Evolutionary conservation across 2,329 filamentous ascomycete genomes (phyloP), one percentile per base, ranked within the genome.

Genomic region (Westerdykella aurantiaca): DNA sequence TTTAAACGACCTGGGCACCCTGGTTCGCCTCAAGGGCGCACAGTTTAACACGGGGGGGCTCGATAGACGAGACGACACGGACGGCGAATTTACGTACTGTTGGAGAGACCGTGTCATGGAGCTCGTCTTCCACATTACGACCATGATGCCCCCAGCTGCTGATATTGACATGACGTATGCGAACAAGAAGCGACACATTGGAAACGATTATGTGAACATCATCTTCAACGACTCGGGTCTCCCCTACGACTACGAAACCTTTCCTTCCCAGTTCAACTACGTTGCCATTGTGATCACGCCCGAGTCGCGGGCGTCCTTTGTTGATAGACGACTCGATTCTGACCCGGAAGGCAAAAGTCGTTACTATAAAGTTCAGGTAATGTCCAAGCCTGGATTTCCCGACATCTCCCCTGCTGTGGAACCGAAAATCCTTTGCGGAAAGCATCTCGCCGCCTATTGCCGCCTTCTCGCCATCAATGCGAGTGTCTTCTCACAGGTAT

Each of bases 141-240:
- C 91, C 4, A 89, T 97, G 76, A 98, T 98, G 93, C 93, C 93
- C 1, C 95, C 88, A 9, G 80, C 94, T 60, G 72, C 84, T 12
- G 81, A 88, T 42, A 77, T 80, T 23, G 89, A 95, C 56, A 77
- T 81, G 49, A 88, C 85, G 18, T 63, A 67, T 60, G 82, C 84
- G 49, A 78, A 81, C 64, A 98, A 98, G 73, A 98, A 98, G 69
- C 79, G 83, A 2, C 94, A 97, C 61, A 93, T 97, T 48, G 93
- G 93, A 45, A 98, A 98, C 61, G 93, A 97, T 67, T 95, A 88
- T 65, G 93, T 98, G 62, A 97, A 95, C 63, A 95, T 98, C 55
- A 85, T 98, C 45, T 98, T 94, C 76, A 98, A 98, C 65, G 88
- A 95, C 59, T 96, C 90, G 2, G 91, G 93, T n/a, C 68, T 83